Evolutionary conservation across 2,329 filamentous ascomycete species (phyloP), one percentile per base, ranked within the genome.

Genomic region (Helminthosporium solani): DNA sequence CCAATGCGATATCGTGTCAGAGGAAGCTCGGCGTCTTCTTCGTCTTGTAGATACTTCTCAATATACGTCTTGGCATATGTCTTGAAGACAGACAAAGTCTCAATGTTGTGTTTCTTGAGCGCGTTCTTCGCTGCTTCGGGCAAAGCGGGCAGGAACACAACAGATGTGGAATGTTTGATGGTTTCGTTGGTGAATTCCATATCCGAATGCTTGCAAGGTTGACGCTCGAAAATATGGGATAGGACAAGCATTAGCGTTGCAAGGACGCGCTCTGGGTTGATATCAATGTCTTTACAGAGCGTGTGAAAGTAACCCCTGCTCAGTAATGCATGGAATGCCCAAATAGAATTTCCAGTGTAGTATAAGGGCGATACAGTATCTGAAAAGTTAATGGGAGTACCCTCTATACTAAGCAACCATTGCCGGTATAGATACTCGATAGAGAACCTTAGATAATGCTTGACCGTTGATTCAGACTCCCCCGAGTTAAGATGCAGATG

Each of bases 381-480:
- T 0, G 87, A 80, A 61, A 91, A 89, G 62, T 91, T 88, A 9
- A 90, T 70, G 0, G 88, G 86, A 1, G 67, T 72, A 35, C 87
- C 88, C 1, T 70, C 63, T 0, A 72, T 65, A 2, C 80, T 82
- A 7, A 92, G 73, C 0, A 92, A 78, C 33, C 80, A 74, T 55
- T 90, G 84, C 28, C 85, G 76, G 16, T 86, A 79, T 0, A 92
- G 75, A 56, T 90, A 92, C 53, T 92, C 87, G 35, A 92, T 87
- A 0, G 87, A 90, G 66, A 92, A 92, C 3, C 88, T 80, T 6
- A 92, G 68, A 60, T 91, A 87, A 62, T 92, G 87, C 41, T 87
- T 77, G 1, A 90, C 82, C 1, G 86, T 81, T 63, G 85, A 80
- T 57, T 83, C 84, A 40, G 83, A 82, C 33, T 83, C 81, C 2